phyloP scores from a whole-genome alignment of 2,329 filamentous ascomycete species.

The Elsinoe fawcettii region DNA sequence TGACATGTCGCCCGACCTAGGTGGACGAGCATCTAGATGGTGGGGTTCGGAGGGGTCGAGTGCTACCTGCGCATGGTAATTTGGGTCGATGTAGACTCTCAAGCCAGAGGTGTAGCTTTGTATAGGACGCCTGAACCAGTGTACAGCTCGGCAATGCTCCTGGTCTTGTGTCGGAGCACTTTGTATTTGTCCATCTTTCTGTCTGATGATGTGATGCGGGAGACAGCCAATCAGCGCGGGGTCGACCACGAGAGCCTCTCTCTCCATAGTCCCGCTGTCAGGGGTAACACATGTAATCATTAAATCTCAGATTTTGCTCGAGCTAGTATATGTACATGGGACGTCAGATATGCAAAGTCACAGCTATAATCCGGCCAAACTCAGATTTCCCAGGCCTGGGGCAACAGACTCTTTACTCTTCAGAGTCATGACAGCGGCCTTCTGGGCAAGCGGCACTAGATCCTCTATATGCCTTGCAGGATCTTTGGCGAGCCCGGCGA shows the following conservation, averaged over 20 bases:
- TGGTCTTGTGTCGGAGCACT: no score
- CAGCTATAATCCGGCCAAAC: slow-evolving; percentile 5
- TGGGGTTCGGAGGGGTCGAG: neutral
- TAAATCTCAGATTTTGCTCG: neutral
- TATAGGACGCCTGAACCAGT: no score
- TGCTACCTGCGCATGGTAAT: slow-evolving; percentile 2
- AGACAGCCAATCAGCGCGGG: slow-evolving; percentile 1
- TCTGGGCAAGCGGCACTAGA: slow-evolving; percentile 71
- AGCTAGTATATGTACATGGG: neutral
- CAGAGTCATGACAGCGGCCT: slow-evolving; percentile 70
- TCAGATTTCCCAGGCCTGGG: slow-evolving; percentile 44
- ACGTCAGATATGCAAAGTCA: neutral
- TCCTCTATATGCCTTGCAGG: slow-evolving; percentile 44
- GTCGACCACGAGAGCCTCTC: neutral
- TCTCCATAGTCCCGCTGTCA: neutral
- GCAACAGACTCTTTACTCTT: slow-evolving; percentile 68
- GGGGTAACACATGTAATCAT: neutral
- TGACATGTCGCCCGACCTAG: slow-evolving; percentile 8
- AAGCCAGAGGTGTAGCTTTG: no score
- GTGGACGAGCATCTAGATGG: slow-evolving; percentile 15
- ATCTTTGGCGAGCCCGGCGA: slow-evolving; percentile 65
- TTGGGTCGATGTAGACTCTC: neutral
- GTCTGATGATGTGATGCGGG: slow-evolving; percentile 5
- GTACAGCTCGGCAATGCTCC: no score
- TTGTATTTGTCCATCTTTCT: slow-evolving; percentile 12